Conservation (phyloP, 2,329 filamentous ascomycete genomes). For the Stachybotrys chlorohalonatus region DNA sequence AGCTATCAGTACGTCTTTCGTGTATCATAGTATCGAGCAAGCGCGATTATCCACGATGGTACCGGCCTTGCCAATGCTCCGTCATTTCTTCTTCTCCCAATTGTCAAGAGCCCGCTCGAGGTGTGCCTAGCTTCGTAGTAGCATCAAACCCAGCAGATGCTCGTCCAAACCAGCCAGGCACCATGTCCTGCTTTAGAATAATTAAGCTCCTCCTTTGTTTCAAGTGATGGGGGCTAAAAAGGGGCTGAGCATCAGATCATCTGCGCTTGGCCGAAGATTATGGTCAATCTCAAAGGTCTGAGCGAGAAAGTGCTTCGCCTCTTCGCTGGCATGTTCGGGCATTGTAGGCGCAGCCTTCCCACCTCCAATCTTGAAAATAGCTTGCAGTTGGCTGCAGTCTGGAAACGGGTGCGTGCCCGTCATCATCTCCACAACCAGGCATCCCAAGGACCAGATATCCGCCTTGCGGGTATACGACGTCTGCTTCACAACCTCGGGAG, state of each 20-base stretch:
- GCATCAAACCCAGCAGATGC: neutral
- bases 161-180: neutral
- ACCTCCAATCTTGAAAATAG: slow-evolving; percentile 96
- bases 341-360: slow-evolving; percentile 80
- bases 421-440: slow-evolving; percentile 98
- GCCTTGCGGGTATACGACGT: slow-evolving; percentile 97
- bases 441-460: slow-evolving; percentile 97
- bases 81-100: neutral
- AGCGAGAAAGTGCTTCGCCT: slow-evolving; percentile 73
- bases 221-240: slow-evolving; percentile 67
- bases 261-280: slow-evolving; percentile 82
- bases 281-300: slow-evolving; percentile 95
- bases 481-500: slow-evolving; percentile 94
- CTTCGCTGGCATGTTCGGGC: slow-evolving; percentile 75
- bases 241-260: slow-evolving; percentile 75
- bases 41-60: neutral
- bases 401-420: slow-evolving; percentile 94
- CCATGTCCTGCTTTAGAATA: no score
- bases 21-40: no score
- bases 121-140: neutral
- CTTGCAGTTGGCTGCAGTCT: slow-evolving; percentile 92
- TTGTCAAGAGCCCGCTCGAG: neutral
- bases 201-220: neutral
- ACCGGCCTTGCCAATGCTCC: neutral
- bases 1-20: no score